These are phyloP conservation scores for Penicillium antarcticum DNA, from an alignment of 495 filamentous ascomycete genomes.

Conservation along the genomic window DNA sequence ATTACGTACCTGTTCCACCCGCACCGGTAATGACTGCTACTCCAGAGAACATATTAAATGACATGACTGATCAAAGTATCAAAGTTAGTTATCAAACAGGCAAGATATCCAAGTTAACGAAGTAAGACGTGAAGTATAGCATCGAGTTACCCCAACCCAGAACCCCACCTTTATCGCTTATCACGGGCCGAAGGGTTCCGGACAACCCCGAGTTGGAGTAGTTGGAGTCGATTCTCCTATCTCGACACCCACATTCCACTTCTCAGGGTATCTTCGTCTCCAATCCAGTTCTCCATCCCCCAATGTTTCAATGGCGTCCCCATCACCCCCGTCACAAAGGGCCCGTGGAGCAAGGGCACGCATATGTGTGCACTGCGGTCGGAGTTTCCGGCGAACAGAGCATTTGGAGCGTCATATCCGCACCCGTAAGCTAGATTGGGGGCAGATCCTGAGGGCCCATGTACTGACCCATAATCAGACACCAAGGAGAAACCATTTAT, in stretches of 20 bases:
- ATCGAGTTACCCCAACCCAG: neutral
- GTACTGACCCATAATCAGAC: constrained; percentile 31
- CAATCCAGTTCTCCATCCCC: constrained; percentile 26
- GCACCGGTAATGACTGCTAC: constrained; percentile 32
- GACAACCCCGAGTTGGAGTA: constrained; percentile 1
- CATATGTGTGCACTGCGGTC: constrained; percentile 40
- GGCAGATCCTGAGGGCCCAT: constrained; percentile 12
- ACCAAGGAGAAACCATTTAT: constrained; percentile 55
- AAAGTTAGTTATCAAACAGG: neutral
- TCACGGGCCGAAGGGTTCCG: constrained; percentile 5
- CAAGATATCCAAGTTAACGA: too few species aligned
- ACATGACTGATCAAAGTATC: neutral
- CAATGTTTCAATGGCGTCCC: constrained; percentile 34
- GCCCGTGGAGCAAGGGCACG: constrained; percentile 34
- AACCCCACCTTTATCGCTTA: constrained; percentile 9
- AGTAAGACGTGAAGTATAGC: too few species aligned
- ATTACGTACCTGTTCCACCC: constrained; percentile 24
- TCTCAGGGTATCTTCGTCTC: constrained; percentile 10
- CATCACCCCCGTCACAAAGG: constrained; percentile 25
- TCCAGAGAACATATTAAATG: constrained; percentile 22
- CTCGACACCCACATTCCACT: constrained; percentile 14
- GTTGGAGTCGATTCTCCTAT: constrained; percentile 7
- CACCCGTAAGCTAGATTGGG: constrained; percentile 45
- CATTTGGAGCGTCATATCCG: constrained; percentile 54
- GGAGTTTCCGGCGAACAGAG: constrained; percentile 42